Percentiles rank a stretch among this genome's conserved stretches.
These are phyloP conservation scores for Misopates orontium DNA, from an alignment of 257 asterid species.

Conservation along the genomic window DNA sequence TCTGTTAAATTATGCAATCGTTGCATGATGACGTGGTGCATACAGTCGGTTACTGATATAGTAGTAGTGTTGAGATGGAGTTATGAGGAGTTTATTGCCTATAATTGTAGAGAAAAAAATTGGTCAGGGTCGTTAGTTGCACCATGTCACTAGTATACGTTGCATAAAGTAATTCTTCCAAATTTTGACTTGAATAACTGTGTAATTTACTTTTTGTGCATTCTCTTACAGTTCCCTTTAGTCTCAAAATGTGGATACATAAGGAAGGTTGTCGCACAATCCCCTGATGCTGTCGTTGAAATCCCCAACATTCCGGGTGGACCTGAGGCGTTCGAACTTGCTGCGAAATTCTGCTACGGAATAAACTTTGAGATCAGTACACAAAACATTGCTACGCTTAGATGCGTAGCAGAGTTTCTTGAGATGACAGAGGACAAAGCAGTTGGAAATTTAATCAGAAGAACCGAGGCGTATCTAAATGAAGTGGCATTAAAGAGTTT, in stretches of 20 bases:
- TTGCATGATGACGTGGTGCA: no score
- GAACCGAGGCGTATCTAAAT: constrained; percentile 63
- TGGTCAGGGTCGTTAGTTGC: no score
- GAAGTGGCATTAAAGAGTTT: constrained; percentile 77
- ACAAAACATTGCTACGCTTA: constrained; percentile 70
- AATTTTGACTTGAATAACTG: background rate
- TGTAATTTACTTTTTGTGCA: background rate
- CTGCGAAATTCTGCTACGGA: constrained; percentile 88
- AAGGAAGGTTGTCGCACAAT: constrained; percentile 57
- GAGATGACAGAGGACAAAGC: constrained; percentile 85
- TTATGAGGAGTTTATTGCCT: no score
- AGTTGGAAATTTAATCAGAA: constrained; percentile 59
- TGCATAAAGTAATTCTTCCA: no score
- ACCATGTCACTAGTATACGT: no score
- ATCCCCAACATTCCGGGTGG: constrained; percentile 82
- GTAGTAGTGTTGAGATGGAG: no score
- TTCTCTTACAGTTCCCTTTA: constrained; percentile 67
- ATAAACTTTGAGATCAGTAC: constrained; percentile 71
- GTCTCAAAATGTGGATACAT: constrained; percentile 81
- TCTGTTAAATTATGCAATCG: background rate
- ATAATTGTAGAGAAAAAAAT: no score
- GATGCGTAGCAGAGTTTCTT: constrained; percentile 73
- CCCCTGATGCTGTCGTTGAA: constrained; percentile 43
- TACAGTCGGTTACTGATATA: no score
- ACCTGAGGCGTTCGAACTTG: constrained; percentile 78